Base-by-base conservation (phyloP, 192 early-diverging fungal species). In the Coemansia sp. region DNA sequence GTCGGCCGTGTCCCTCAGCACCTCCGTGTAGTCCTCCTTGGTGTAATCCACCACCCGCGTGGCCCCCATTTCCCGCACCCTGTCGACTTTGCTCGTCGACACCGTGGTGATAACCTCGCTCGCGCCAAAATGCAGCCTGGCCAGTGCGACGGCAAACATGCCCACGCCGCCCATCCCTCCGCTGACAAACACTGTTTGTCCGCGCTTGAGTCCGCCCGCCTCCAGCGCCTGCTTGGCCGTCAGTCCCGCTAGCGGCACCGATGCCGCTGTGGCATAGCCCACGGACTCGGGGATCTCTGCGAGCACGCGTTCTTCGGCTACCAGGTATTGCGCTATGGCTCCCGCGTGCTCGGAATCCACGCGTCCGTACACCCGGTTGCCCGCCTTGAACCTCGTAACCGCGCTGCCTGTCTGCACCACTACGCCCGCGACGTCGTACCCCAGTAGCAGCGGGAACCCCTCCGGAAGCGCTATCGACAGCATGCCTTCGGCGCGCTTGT, bases 131-230 rank as follows among this genome's bases (percentile, higher is more conserved):
- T 68, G 46, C 18, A 63, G 65, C 47, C 70, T 63, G 11, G 78
- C 77, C 31, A 83, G 46, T 3, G 47, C 41, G 8, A 84, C 51
- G 5, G 64, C 84, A 53, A 83, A 72, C 60, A 64, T 62, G 4
- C 81, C 84, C 15, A 83, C 72, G 23, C 83, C 81, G 39, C 80
- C 80, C 43, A 81, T 58, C 0, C 84, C 84, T 5, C 61, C 84
- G 43, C 67, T 80, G 7, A 86, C 68, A 61, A 81, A 69, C 38
- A 81, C 14, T 5, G 60, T 42, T 17, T 70, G 41, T 8, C 58
- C 67, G 5, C 36, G 40, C 25, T 63, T 17, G 9, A 68, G 56
- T 1, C 60, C 56, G 1, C 39, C 38, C 3, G 38, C 19, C 36
- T 74, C 76, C 23, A 83, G 35, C 6, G 54, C 68, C 60, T 71